A percentile compares a stretch with the other conserved stretches of the same genome.
These are phyloP conservation scores for Aspergillus leporis DNA, from an alignment of 495 filamentous ascomycete genomes.

Conservation along the genomic window DNA sequence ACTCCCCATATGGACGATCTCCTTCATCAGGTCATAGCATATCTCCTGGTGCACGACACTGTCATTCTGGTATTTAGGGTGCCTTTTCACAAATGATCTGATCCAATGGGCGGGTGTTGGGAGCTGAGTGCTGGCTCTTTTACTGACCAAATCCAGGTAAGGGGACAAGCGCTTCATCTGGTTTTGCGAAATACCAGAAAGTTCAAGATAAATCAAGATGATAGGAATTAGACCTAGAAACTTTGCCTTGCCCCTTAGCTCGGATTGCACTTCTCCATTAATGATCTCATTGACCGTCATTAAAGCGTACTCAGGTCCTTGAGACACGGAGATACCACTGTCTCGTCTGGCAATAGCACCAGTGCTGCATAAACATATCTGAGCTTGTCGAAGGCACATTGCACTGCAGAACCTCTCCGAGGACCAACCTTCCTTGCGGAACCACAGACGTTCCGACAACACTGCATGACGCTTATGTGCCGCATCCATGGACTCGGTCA, in stretches of 20 bases:
- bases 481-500: slow-evolving; percentile 81
- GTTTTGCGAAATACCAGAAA: slow-evolving; percentile 76
- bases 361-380: slow-evolving; percentile 59
- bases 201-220: slow-evolving; percentile 81
- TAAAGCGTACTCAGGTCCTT: slow-evolving; percentile 32
- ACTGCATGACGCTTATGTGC: slow-evolving; percentile 82
- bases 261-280: slow-evolving; percentile 54
- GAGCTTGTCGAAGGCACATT: slow-evolving; percentile 55
- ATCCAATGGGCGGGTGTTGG: slow-evolving; percentile 87
- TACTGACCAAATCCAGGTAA: slow-evolving; percentile 76
- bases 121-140: slow-evolving; percentile 73
- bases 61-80: slow-evolving; percentile 67
- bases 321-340: too few species aligned
- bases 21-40: slow-evolving; percentile 74
- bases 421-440: slow-evolving; percentile 47
- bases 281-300: slow-evolving; percentile 87
- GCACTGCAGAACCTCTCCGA: slow-evolving; percentile 46
- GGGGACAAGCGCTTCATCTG: slow-evolving; percentile 73
- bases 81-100: slow-evolving; percentile 66
- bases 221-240: slow-evolving; percentile 80
- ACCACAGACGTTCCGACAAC: slow-evolving; percentile 70
- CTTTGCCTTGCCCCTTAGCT: neutral
- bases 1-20: too few species aligned
- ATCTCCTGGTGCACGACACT: slow-evolving; percentile 70
- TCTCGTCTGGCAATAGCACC: slow-evolving; percentile 67